These are phyloP conservation scores for Hawksworthiomyces lignivorus DNA, from an alignment of 2,329 filamentous ascomycete genomes.

Conservation along the genomic window DNA sequence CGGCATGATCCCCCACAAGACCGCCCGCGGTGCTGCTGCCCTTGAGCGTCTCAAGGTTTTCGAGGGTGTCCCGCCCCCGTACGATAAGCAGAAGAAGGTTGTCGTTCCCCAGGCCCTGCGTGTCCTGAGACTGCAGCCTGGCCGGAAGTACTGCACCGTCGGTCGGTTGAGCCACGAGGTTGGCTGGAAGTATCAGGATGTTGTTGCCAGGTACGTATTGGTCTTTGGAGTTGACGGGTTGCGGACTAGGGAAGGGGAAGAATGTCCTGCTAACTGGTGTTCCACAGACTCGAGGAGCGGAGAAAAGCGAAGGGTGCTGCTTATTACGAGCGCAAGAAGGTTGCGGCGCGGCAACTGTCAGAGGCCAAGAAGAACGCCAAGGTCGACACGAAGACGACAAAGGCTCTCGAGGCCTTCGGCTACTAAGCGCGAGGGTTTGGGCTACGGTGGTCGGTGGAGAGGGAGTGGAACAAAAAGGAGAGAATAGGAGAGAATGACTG, in stretches of 20 bases:
- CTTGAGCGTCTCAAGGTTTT: constrained; percentile 99
- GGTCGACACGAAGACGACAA: constrained; percentile 77
- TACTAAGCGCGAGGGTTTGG: constrained; percentile 55
- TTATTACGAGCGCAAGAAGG: constrained; percentile 99
- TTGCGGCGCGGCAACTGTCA: constrained; percentile 78
- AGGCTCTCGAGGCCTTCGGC: constrained; percentile 82
- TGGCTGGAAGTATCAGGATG: constrained; percentile 99
- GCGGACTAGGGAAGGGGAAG: no score
- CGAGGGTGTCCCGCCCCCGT: constrained; percentile 97
- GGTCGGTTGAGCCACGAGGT: constrained; percentile 97
- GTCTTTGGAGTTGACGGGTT: no score
- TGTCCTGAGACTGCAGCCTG: constrained; percentile 93
- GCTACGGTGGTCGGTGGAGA: not conserved
- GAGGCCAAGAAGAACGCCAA: constrained; percentile 90
- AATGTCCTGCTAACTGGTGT: no score
- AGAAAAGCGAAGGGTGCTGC: constrained; percentile 98
- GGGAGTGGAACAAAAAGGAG: not conserved
- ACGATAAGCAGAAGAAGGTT: constrained; percentile 99
- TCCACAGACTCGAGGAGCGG: constrained; percentile 86
- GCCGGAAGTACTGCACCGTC: constrained; percentile 99
- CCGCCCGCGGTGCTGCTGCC: constrained; percentile 89
- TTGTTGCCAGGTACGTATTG: constrained; percentile 81
- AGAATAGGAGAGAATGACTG: no score
- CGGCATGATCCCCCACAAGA: constrained; percentile 99
- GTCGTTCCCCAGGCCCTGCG: constrained; percentile 97